Conservation (phyloP, 2,329 filamentous ascomycete species). For the Arthrobotrys megalospora region DNA sequence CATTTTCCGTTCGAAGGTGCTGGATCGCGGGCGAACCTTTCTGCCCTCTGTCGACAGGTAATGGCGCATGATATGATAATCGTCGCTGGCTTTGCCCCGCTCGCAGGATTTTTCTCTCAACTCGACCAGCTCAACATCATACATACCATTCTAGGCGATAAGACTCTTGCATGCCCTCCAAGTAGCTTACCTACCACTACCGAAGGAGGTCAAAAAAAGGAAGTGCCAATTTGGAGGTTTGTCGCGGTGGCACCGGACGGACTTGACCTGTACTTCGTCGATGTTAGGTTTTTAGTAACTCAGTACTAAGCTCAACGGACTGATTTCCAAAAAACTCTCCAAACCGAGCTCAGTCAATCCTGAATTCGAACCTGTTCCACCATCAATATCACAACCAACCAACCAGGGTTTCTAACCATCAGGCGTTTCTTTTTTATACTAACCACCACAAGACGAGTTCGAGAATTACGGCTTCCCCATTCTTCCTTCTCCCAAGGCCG, state of each 20-base stretch:
- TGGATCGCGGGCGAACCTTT: slow-evolving; percentile 35
- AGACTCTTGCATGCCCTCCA: slow-evolving; percentile 11
- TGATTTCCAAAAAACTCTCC: slow-evolving; percentile 15
- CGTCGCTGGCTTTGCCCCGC: slow-evolving; percentile 32
- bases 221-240: slow-evolving; percentile 4
- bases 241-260: slow-evolving; percentile 52
- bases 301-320: background rate
- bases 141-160: slow-evolving; percentile 9
- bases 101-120: slow-evolving; percentile 8
- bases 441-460: slow-evolving; percentile 43
- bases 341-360: slow-evolving; percentile 38
- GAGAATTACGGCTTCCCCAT: slow-evolving; percentile 50
- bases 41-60: slow-evolving; percentile 30
- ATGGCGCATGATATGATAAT: slow-evolving; percentile 45
- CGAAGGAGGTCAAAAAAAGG: slow-evolving; percentile 4
- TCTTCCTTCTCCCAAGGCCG: slow-evolving; percentile 44
- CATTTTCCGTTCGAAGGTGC: slow-evolving; percentile 50
- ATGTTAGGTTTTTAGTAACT: slow-evolving; percentile 3
- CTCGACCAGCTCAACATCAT: slow-evolving; percentile 19
- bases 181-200: slow-evolving; percentile 1
- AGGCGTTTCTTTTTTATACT: slow-evolving; percentile 54
- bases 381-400: slow-evolving; percentile 19
- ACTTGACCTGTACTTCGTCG: slow-evolving; percentile 42
- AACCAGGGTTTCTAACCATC: slow-evolving; percentile 23
- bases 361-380: slow-evolving; percentile 31